Percentiles rank a stretch among this genome's conserved stretches.
These are phyloP conservation scores for Phylloporus sp. DNA, from an alignment of 768 basidiomycete species.

Conservation along the genomic window DNA sequence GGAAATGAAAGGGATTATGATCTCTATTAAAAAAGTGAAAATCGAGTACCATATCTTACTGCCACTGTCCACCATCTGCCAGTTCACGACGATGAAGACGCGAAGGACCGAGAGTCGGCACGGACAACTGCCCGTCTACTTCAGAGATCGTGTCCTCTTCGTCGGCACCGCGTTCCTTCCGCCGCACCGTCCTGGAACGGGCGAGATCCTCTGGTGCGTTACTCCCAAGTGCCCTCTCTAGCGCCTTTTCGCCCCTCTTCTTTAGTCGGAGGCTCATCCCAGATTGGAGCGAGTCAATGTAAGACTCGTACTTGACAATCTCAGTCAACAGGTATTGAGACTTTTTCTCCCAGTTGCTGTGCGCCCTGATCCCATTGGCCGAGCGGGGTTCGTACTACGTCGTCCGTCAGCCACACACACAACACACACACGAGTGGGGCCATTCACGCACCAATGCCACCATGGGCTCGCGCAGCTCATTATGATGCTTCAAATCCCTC, in stretches of 20 bases:
- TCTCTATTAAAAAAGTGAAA: conserved; percentile 16
- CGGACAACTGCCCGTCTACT: conserved; percentile 37
- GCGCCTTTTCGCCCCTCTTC: conserved; percentile 84
- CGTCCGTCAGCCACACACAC: conserved; percentile 5
- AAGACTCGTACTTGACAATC: conserved; percentile 93
- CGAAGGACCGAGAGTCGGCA: conserved; percentile 25
- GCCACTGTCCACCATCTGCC: conserved; percentile 34
- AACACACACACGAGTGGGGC: not conserved
- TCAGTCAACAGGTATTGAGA: conserved; percentile 87
- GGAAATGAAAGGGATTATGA: not conserved
- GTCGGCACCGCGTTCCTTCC: conserved; percentile 38
- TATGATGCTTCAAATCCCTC: conserved; percentile 78
- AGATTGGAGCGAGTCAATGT: conserved; percentile 82
- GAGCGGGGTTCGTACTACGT: conserved; percentile 79
- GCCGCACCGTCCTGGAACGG: conserved; percentile 31
- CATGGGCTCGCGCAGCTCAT: conserved; percentile 82
- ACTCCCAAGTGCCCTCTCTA: conserved; percentile 54
- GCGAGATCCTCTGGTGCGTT: conserved; percentile 29
- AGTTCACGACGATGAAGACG: conserved; percentile 42
- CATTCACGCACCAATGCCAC: conserved; percentile 54
- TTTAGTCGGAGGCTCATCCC: conserved; percentile 85
- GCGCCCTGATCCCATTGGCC: conserved; percentile 68
- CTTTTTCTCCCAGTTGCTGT: conserved; percentile 90
- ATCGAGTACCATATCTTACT: conserved; percentile 20
- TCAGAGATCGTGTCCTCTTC: conserved; percentile 49